Conservation (phyloP, 495 filamentous ascomycete species). For the Delitschia confertaspora region DNA sequence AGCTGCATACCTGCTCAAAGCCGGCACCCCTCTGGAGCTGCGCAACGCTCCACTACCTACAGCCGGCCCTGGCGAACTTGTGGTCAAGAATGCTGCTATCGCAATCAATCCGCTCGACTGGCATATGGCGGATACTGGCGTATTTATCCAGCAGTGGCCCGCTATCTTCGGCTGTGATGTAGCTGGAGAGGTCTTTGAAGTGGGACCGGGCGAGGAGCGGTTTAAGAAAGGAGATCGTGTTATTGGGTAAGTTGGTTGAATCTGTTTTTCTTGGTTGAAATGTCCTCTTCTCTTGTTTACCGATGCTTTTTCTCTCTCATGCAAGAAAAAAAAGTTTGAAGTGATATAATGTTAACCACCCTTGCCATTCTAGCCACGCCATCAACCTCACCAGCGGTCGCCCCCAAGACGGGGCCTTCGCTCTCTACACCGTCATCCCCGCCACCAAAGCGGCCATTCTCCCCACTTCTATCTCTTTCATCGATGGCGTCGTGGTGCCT, state of each 20-base stretch:
- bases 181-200: conserved; percentile 37
- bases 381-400: conserved; percentile 46
- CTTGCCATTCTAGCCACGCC: conserved; percentile 24
- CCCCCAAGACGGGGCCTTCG: conserved; percentile 32
- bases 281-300: too few relatives aligned
- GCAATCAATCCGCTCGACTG: conserved; percentile 39
- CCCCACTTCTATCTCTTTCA: conserved; percentile 32
- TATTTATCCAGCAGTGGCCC: conserved; percentile 31
- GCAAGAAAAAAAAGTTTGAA: too few relatives aligned
- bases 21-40: conserved; percentile 33
- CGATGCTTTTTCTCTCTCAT: too few relatives aligned
- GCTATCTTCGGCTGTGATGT: conserved; percentile 38
- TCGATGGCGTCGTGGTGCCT: conserved; percentile 35
- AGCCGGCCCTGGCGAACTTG: conserved; percentile 33
- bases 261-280: not conserved
- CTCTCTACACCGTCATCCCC: conserved; percentile 20
- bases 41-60: conserved; percentile 33
- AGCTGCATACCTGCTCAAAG: conserved; percentile 38
- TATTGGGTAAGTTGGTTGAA: conserved; percentile 29
- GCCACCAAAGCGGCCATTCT: conserved; percentile 32
- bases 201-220: conserved; percentile 32
- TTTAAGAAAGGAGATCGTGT: conserved; percentile 42
- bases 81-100: conserved; percentile 37
- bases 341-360: not conserved
- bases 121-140: conserved; percentile 28